A percentile compares a stretch with the other conserved stretches of the same genome.
Conservation (phyloP, 352 stramenopile species). For the Globisporangium cystogenes region DNA sequence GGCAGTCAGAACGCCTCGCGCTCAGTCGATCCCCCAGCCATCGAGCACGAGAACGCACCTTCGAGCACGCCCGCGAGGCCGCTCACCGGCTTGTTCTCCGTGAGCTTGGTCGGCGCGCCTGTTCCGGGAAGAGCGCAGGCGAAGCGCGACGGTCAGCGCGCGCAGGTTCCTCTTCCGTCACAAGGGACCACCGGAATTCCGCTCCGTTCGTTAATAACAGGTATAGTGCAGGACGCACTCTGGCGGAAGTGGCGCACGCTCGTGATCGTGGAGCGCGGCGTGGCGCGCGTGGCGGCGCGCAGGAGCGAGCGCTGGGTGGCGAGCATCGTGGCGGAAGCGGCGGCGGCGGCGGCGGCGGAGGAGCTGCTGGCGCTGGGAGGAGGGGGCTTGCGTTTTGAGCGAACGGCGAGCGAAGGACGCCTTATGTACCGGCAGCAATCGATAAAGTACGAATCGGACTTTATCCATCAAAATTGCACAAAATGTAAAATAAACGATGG, state of each 20-base stretch:
- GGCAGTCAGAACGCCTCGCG: not conserved
- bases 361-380: not conserved
- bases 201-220: not conserved
- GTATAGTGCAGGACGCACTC: slow-evolving; percentile 27
- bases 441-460: not conserved
- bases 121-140: not conserved
- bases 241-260: slow-evolving; percentile 70
- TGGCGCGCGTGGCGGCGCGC: slow-evolving; percentile 24
- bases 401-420: not conserved
- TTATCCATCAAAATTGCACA: slow-evolving; percentile 1
- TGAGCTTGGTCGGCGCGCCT: slow-evolving; percentile 63
- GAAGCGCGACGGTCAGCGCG: not conserved
- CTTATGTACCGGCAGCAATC: not conserved
- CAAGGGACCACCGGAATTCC: slow-evolving; percentile 21
- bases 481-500: too few relatives aligned
- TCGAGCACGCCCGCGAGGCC: slow-evolving; percentile 61
- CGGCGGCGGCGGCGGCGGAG: not conserved
- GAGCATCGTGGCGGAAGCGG: slow-evolving; percentile 4
- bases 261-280: slow-evolving; percentile 23
- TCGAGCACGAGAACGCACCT: slow-evolving; percentile 31
- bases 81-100: slow-evolving; percentile 73
- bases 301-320: slow-evolving; percentile 52
- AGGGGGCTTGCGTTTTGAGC: not conserved
- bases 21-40: not conserved
- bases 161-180: not conserved